Evolutionary conservation across 176 grass and related monocot species (phyloP).

Genomic region (Bromus sterilis): DNA sequence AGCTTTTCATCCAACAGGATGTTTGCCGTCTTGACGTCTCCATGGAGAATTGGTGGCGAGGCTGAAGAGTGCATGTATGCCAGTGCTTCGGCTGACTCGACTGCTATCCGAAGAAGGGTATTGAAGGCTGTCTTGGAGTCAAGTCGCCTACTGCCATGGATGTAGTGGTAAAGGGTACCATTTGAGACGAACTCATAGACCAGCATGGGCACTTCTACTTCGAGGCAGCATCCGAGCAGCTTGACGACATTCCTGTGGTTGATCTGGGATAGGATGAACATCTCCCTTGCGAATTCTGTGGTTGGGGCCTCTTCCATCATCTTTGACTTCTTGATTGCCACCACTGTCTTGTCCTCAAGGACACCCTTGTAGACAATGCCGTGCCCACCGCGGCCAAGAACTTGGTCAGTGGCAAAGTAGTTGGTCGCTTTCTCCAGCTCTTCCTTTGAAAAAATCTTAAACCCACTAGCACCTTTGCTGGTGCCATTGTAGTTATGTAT

Average conservation of each 20-base stretch:
- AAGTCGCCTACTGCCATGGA: constrained; percentile 28
- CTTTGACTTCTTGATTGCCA: constrained; percentile 56
- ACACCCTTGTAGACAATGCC: constrained; percentile 48
- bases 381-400: constrained; percentile 40
- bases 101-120: constrained; percentile 31
- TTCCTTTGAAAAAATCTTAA: constrained; percentile 43
- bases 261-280: constrained; percentile 57
- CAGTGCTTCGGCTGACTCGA: constrained; percentile 39
- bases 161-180: constrained; percentile 49
- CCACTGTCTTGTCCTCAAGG: constrained; percentile 30
- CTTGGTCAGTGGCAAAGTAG: constrained; percentile 5
- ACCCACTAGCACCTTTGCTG: neutral
- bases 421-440: constrained; percentile 49
- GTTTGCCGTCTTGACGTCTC: constrained; percentile 63
- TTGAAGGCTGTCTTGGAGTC: neutral
- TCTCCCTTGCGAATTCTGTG: constrained; percentile 49
- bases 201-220: constrained; percentile 52
- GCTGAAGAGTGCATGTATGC: constrained; percentile 49
- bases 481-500: constrained; percentile 23
- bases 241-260: constrained; percentile 62
- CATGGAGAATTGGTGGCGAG: constrained; percentile 50
- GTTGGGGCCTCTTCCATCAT: constrained; percentile 29
- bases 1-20: constrained; percentile 47
- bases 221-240: constrained; percentile 63
- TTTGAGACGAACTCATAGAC: constrained; percentile 61